Conservation (phyloP, 306 rosid genomes). For the Hippophae rhamnoides region DNA sequence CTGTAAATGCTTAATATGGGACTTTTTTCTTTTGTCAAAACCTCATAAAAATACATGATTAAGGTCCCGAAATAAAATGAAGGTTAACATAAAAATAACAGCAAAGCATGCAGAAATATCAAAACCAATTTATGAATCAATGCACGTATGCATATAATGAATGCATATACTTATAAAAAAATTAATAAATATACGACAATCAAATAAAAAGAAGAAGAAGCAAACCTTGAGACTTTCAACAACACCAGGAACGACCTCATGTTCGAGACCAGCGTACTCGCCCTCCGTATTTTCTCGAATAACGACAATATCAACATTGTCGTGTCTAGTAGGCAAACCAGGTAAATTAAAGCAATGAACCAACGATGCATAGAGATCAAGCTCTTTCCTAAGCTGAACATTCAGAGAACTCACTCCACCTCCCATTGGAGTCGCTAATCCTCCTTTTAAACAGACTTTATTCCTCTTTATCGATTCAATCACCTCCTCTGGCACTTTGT, state of each 20-base stretch:
- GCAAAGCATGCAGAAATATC: too few relatives aligned
- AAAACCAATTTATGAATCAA: too few relatives aligned
- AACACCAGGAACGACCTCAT: constrained; percentile 88
- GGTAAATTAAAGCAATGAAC: constrained; percentile 73
- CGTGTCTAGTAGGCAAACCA: constrained; percentile 57
- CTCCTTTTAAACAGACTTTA: constrained; percentile 80
- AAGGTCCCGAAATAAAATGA: too few relatives aligned
- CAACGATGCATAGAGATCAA: constrained; percentile 88
- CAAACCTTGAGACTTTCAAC: constrained; percentile 84
- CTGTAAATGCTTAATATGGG: too few relatives aligned
- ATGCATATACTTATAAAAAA: not conserved
- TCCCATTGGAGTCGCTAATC: constrained; percentile 68
- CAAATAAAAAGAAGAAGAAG: not conserved
- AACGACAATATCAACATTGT: constrained; percentile 76
- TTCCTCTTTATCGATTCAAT: constrained; percentile 72
- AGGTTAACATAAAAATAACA: too few relatives aligned
- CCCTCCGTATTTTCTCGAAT: constrained; percentile 87
- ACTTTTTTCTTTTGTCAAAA: too few relatives aligned
- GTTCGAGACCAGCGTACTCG: constrained; percentile 78
- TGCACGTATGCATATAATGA: not conserved
- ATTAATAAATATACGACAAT: not conserved
- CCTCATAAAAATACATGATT: too few relatives aligned
- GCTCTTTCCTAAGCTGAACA: constrained; percentile 67
- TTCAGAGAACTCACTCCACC: constrained; percentile 81
- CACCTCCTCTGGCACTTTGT: constrained; percentile 48